Evolutionary conservation across 345 rosid species (phyloP).

Genomic region (Psidium friedrichsthalianum): DNA sequence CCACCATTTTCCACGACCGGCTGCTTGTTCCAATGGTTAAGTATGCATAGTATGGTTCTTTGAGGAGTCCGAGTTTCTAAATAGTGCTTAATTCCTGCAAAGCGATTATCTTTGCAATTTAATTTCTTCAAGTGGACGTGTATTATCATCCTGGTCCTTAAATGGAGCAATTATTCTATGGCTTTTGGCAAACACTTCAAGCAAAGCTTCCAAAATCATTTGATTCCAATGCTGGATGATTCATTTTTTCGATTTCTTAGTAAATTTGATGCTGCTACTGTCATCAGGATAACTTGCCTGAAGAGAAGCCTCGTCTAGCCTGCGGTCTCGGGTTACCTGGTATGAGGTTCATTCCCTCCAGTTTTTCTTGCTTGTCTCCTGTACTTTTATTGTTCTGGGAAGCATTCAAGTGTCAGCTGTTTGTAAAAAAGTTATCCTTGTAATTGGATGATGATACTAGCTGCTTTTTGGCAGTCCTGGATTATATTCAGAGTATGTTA

Average conservation of each 20-base stretch:
- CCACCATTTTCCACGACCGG: not conserved
- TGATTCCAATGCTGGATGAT: not conserved
- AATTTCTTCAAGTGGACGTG: not conserved
- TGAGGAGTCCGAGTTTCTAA: not conserved
- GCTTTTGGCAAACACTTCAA: not conserved
- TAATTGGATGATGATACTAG: not conserved
- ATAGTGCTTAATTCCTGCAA: not conserved
- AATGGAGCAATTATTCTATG: not conserved
- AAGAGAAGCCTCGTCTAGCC: constrained; percentile 47
- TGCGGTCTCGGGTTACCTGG: constrained; percentile 70
- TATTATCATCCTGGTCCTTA: not conserved
- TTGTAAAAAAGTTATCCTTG: not conserved
- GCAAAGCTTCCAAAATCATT: not conserved
- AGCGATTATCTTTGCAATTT: not conserved
- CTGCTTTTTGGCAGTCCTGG: not conserved
- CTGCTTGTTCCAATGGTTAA: not conserved
- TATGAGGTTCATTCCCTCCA: constrained; percentile 1
- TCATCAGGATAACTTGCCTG: constrained; percentile 42
- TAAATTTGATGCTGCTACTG: not conserved
- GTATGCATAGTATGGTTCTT: not conserved
- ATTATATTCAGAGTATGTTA: not conserved
- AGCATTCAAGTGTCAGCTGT: not conserved
- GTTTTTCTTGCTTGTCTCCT: not conserved
- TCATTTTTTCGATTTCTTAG: not conserved
- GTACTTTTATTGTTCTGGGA: not conserved